These are phyloP conservation scores for Chiua virens DNA, from an alignment of 768 basidiomycete genomes.

Conservation along the genomic window DNA sequence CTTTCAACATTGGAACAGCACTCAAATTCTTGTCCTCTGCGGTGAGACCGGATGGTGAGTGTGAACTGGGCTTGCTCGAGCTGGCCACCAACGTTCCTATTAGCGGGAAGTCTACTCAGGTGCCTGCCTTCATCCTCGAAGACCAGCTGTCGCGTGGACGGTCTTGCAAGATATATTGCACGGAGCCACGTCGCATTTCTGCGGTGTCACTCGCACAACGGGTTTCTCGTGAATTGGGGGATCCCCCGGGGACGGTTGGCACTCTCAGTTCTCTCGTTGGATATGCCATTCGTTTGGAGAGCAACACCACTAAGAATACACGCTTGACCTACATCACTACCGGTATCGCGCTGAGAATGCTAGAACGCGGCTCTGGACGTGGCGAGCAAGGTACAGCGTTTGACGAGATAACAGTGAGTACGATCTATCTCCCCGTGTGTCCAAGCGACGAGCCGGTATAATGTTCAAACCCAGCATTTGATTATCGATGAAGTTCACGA, in stretches of 20 bases:
- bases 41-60: constrained; percentile 74
- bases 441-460: not conserved
- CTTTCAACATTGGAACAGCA: constrained; percentile 62
- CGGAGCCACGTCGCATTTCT: constrained; percentile 93
- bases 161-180: constrained; percentile 89
- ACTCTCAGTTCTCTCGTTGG: constrained; percentile 80
- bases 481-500: constrained; percentile 99
- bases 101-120: constrained; percentile 96
- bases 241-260: constrained; percentile 75
- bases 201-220: constrained; percentile 93
- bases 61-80: constrained; percentile 38
- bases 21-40: constrained; percentile 86
- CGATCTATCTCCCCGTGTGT: constrained; percentile 2
- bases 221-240: constrained; percentile 92
- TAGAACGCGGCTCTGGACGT: constrained; percentile 79
- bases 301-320: constrained; percentile 77
- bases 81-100: constrained; percentile 5
- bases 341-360: constrained; percentile 94
- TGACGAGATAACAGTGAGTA: constrained; percentile 87
- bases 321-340: constrained; percentile 85
- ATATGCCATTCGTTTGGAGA: constrained; percentile 93
- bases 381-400: constrained; percentile 77
- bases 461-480: constrained; percentile 61
- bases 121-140: constrained; percentile 92
- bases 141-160: constrained; percentile 78